Evolutionary conservation across 345 rosid genomes (phyloP).

Genomic region (Raphanus sativus): DNA sequence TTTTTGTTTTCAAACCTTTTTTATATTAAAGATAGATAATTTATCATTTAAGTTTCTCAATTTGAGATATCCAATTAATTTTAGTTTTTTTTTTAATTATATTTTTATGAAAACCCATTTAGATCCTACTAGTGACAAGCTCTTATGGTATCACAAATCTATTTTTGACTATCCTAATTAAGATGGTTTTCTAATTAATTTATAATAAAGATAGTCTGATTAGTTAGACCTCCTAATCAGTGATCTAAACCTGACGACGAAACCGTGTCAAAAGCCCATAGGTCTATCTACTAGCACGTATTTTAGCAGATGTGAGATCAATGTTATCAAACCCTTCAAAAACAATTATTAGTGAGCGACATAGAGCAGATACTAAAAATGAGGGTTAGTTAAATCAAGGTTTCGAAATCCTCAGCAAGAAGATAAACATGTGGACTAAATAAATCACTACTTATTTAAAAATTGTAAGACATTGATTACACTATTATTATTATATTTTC

Average conservation of each 20-base stretch:
- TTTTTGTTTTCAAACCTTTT: background rate
- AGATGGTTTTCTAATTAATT: background rate
- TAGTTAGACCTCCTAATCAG: slow-evolving; percentile 29
- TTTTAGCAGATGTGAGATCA: background rate
- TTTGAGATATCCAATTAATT: background rate
- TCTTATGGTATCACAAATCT: background rate
- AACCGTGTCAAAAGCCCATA: slow-evolving; percentile 19
- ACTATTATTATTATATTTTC: background rate
- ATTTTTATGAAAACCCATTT: background rate
- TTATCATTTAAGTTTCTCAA: background rate
- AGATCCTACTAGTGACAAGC: background rate
- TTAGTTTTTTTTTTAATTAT: background rate
- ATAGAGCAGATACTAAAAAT: background rate
- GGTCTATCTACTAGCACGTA: background rate
- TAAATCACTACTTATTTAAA: background rate
- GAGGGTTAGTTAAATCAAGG: background rate
- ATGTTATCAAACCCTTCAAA: background rate
- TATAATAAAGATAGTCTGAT: slow-evolving; percentile 6
- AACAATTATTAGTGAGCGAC: background rate
- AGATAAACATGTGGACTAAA: slow-evolving; percentile 5
- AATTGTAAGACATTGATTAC: background rate
- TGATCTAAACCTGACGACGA: slow-evolving; percentile 18
- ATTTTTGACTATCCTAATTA: slow-evolving; percentile 23
- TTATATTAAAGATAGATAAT: background rate
- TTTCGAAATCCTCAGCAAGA: slow-evolving; percentile 4